A percentile compares a stretch with the other conserved stretches of the same genome.
Conservation (phyloP, 495 filamentous ascomycete genomes). For the Tetracladium setigerum region DNA sequence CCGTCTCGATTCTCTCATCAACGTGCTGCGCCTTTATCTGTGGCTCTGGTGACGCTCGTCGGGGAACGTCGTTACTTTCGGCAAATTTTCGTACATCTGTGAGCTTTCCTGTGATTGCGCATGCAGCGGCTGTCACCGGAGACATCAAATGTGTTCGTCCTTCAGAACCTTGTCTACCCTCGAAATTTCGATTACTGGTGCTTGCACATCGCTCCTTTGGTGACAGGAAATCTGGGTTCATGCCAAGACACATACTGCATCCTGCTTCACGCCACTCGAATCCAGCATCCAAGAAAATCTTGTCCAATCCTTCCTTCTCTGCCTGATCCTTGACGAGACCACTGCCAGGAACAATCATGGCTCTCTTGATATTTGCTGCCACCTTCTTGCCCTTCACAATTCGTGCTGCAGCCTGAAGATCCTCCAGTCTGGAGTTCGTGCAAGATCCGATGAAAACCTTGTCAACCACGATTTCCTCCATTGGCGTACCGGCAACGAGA, state of each 20-base stretch:
- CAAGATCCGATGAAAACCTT: slow-evolving; percentile 98
- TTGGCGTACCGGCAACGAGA: slow-evolving; percentile 70
- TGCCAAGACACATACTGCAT: slow-evolving; percentile 97
- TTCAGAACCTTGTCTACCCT: slow-evolving; percentile 89
- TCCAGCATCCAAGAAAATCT: slow-evolving; percentile 83
- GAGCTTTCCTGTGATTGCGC: slow-evolving; percentile 82
- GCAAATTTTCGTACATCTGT: slow-evolving; percentile 82
- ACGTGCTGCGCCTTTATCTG: slow-evolving; percentile 47
- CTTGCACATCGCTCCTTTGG: slow-evolving; percentile 90
- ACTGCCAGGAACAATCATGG: slow-evolving; percentile 94
- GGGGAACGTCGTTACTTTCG: slow-evolving; percentile 47
- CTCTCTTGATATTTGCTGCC: slow-evolving; percentile 79
- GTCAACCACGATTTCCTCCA: slow-evolving; percentile 86
- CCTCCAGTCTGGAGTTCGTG: slow-evolving; percentile 95
- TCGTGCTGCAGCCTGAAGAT: slow-evolving; percentile 79
- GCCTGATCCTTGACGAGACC: slow-evolving; percentile 92
- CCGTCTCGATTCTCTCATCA: slow-evolving; percentile 63
- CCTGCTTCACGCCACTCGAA: slow-evolving; percentile 98
- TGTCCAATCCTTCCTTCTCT: slow-evolving; percentile 85
- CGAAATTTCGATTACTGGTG: slow-evolving; percentile 97
- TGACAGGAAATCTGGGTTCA: slow-evolving; percentile 98
- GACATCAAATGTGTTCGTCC: slow-evolving; percentile 96
- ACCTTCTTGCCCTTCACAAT: slow-evolving; percentile 82
- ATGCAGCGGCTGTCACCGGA: slow-evolving; percentile 90
- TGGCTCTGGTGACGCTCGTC: slow-evolving; percentile 23